Percentiles rank a stretch among this genome's conserved stretches.
phyloP scores from a whole-genome alignment of 2,329 filamentous ascomycete genomes.

The Alternaria hordeiaustralica region DNA sequence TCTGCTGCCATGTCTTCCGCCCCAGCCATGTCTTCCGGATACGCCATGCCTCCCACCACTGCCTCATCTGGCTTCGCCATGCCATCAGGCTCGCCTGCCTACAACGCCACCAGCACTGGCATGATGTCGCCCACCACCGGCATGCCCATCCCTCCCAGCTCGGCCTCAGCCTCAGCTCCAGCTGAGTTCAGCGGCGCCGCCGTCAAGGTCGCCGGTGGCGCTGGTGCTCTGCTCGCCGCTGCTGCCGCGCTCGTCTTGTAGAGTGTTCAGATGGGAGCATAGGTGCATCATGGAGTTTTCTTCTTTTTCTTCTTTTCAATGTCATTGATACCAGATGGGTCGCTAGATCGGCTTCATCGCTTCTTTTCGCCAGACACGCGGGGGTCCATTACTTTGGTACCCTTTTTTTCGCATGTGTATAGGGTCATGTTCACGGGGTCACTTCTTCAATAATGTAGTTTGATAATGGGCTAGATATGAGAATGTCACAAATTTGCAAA shows the following conservation, averaged over 20 bases:
- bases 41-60: constrained; percentile 3
- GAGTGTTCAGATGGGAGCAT: not conserved
- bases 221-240: constrained; percentile 30
- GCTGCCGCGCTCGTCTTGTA: constrained; percentile 37
- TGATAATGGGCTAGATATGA: constrained; percentile 2
- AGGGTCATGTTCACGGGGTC: not conserved
- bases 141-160: constrained; percentile 18
- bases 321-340: constrained; percentile 30
- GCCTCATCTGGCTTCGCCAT: constrained; percentile 12
- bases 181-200: constrained; percentile 28
- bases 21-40: constrained; percentile 1
- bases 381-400: not conserved
- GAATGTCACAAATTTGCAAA: not conserved
- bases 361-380: not conserved
- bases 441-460: constrained; percentile 9
- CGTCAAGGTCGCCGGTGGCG: constrained; percentile 26
- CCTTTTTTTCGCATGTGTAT: constrained; percentile 7
- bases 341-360: not conserved
- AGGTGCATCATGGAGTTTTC: constrained; percentile 25
- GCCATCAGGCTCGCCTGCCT: constrained; percentile 20
- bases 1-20: not conserved
- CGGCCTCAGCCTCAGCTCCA: constrained; percentile 16
- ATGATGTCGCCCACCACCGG: constrained; percentile 24
- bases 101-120: constrained; percentile 15
- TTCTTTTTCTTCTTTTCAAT: constrained; percentile 1